phyloP scores from a whole-genome alignment of 2,329 filamentous ascomycete species.

The Penicillium crustosum region DNA sequence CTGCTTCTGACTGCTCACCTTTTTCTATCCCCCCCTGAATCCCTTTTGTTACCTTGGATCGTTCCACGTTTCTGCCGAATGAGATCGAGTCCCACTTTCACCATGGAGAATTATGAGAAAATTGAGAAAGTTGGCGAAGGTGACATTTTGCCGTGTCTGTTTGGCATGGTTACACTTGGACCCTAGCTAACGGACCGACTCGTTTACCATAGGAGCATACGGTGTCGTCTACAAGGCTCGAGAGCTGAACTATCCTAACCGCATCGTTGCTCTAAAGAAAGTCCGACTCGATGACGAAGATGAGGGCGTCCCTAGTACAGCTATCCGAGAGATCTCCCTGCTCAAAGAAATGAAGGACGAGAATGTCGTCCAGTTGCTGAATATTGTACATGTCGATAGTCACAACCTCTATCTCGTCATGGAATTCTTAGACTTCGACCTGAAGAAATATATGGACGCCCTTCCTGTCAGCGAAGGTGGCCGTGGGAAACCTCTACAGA shows the following conservation, averaged over 20 bases:
- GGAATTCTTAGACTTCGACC: constrained; percentile 84
- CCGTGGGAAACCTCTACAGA: constrained; percentile 78
- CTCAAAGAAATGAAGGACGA: constrained; percentile 93
- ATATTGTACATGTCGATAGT: constrained; percentile 91
- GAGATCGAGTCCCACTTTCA: constrained; percentile 10
- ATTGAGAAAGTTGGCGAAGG: constrained; percentile 96
- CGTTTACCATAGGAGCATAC: constrained; percentile 71
- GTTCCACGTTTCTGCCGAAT: neutral
- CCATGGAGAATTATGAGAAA: constrained; percentile 95
- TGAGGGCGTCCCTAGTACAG: constrained; percentile 87
- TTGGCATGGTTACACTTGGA: constrained; percentile 33
- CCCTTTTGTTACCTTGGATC: neutral
- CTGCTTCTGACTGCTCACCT: too few relatives aligned
- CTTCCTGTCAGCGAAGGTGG: constrained; percentile 81
- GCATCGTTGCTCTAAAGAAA: constrained; percentile 91
- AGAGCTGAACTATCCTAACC: constrained; percentile 75
- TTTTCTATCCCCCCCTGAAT: neutral
- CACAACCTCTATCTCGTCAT: constrained; percentile 94
- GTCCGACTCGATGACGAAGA: constrained; percentile 93
- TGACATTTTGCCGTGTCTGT: constrained; percentile 37
- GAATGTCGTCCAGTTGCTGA: constrained; percentile 82
- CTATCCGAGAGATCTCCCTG: constrained; percentile 90
- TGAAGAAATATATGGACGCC: constrained; percentile 96
- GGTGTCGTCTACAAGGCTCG: constrained; percentile 94
- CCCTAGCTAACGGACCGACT: constrained; percentile 15